Conservation (phyloP, 169 alveolate genomes). For the Plasmodium gallinaceum region DNA sequence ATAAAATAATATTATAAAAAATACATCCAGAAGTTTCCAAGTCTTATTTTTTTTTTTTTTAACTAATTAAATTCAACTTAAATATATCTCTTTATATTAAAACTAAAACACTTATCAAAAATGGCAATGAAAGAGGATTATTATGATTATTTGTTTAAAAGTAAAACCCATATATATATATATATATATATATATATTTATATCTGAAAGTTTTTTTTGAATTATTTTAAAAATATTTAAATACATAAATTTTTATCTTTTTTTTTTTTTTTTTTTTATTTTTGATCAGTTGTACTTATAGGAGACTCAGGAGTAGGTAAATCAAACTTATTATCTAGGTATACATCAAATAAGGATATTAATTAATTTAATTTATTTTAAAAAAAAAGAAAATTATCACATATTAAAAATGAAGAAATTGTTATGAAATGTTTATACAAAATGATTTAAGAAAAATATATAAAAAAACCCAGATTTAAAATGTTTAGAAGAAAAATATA, state of each 20-base stretch:
- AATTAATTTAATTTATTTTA: neutral
- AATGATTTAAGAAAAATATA: too few relatives aligned
- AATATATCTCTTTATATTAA: slow-evolving; percentile 4
- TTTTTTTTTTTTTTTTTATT: slow-evolving; percentile 24
- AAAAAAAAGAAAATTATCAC: neutral
- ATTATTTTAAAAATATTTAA: too few relatives aligned
- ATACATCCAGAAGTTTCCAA: neutral
- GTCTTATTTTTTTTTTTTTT: slow-evolving; percentile 27
- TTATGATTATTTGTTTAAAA: slow-evolving; percentile 86
- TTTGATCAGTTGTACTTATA: slow-evolving; percentile 85
- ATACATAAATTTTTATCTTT: slow-evolving; percentile 3
- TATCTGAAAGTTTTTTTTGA: neutral
- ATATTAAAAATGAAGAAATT: neutral
- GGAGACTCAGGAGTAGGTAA: slow-evolving; percentile 98
- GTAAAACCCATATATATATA: slow-evolving; percentile 53
- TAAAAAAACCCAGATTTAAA: too few relatives aligned
- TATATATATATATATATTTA: neutral
- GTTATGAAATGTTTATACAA: too few relatives aligned
- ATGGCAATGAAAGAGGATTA: slow-evolving; percentile 85
- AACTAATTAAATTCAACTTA: slow-evolving; percentile 10
- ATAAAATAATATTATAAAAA: neutral
- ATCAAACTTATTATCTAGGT: slow-evolving; percentile 94
- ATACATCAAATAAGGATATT: neutral
- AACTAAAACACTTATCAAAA: slow-evolving; percentile 21
- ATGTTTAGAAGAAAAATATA: too few relatives aligned